These are phyloP conservation scores for Picea glauca DNA, from an alignment of 75 land plant genomes.

Conservation along the genomic window DNA sequence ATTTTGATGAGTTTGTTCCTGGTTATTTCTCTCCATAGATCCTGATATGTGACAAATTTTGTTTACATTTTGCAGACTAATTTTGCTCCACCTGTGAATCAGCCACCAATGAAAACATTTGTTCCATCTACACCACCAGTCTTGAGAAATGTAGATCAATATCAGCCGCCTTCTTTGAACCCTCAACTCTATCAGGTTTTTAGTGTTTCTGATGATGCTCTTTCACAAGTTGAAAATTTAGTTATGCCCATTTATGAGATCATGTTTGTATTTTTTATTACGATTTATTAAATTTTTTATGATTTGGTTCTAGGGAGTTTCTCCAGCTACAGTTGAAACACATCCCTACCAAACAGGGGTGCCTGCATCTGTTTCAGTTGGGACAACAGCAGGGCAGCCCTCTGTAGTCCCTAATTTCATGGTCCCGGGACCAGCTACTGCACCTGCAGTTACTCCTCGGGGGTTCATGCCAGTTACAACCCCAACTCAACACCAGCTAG, in stretches of 20 bases:
- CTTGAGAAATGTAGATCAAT: conserved; percentile 60
- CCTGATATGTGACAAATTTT: not conserved
- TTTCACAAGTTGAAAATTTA: not conserved
- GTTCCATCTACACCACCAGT: conserved; percentile 60
- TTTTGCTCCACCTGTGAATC: conserved; percentile 44
- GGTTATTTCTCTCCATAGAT: not conserved
- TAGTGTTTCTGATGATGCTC: not conserved
- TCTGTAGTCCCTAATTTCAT: conserved; percentile 15
- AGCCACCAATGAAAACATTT: conserved; percentile 50
- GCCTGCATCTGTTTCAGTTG: conserved; percentile 13
- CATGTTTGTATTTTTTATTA: no score
- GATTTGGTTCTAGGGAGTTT: conserved; percentile 3
- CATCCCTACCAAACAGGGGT: conserved; percentile 24
- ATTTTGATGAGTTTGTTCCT: not conserved
- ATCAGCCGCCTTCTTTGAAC: conserved; percentile 63
- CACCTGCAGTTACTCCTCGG: conserved; percentile 40
- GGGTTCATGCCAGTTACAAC: conserved; percentile 63
- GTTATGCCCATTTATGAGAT: no score
- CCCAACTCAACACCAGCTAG: conserved; percentile 35
- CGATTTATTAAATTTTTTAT: not conserved
- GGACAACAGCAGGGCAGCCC: not conserved
- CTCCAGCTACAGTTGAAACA: conserved; percentile 5
- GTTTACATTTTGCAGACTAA: conserved; percentile 33
- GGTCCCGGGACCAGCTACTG: conserved; percentile 21
- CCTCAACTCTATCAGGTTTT: conserved; percentile 69